These are phyloP conservation scores for Singerocomus rubriflavus DNA, from an alignment of 1,284 basidiomycete species.

Conservation along the genomic window DNA sequence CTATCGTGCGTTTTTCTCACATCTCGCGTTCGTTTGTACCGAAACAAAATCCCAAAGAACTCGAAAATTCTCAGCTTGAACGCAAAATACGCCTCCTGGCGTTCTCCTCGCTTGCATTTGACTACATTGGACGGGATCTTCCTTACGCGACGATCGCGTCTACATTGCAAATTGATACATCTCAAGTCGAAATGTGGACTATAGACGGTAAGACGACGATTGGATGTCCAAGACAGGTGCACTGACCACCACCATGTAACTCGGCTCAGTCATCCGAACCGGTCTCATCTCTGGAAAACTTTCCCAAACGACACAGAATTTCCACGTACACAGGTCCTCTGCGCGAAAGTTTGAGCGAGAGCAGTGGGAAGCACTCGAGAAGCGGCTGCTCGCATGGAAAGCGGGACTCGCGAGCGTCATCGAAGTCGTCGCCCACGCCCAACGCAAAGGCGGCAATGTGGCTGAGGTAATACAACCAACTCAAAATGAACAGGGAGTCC, in stretches of 20 bases:
- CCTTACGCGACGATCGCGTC: conserved; percentile 73
- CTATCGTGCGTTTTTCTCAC: conserved; percentile 49
- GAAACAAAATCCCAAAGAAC: conserved; percentile 34
- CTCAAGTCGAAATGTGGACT: conserved; percentile 86
- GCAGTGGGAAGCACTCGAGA: conserved; percentile 84
- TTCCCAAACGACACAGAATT: conserved; percentile 75
- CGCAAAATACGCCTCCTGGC: conserved; percentile 82
- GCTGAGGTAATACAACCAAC: conserved; percentile 19
- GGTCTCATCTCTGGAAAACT: conserved; percentile 83
- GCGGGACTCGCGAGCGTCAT: conserved; percentile 62
- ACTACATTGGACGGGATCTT: conserved; percentile 74
- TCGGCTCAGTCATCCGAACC: conserved; percentile 71
- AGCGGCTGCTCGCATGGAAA: conserved; percentile 81
- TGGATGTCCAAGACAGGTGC: too few species aligned
- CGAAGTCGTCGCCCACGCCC: conserved; percentile 63
- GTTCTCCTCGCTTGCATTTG: conserved; percentile 75
- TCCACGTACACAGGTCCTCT: conserved; percentile 76
- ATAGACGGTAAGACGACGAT: conserved; percentile 77
- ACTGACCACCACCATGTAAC: not conserved
- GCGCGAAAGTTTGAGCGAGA: conserved; percentile 74
- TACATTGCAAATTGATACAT: conserved; percentile 61
- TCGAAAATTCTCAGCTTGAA: conserved; percentile 59
- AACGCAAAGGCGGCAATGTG: conserved; percentile 18
- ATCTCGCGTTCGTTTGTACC: not conserved
- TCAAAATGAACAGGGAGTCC: conserved; percentile 23